Conservation (phyloP, 768 basidiomycete species). For the Psilocybe subaeruginosa region DNA sequence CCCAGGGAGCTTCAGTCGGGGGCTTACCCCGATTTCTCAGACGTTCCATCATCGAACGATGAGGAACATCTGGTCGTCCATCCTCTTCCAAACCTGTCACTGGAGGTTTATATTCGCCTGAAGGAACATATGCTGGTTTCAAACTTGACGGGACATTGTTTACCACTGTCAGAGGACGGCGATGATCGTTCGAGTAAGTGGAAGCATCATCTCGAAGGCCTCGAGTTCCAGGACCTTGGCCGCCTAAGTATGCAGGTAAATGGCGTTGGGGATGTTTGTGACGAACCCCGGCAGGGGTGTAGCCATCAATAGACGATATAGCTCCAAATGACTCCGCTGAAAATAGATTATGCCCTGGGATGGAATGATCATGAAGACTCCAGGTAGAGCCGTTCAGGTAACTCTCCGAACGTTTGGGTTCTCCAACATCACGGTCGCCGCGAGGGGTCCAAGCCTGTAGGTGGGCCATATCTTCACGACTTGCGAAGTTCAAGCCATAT, state of each 20-base stretch:
- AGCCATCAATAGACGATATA: constrained; percentile 17
- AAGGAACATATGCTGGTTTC: neutral
- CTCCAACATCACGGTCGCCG: constrained; percentile 46
- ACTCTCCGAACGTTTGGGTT: constrained; percentile 37
- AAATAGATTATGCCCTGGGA: constrained; percentile 24
- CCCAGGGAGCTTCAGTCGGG: constrained; percentile 13
- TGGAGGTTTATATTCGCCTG: neutral
- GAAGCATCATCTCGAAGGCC: constrained; percentile 3
- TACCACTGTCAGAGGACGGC: neutral
- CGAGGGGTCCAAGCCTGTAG: constrained; percentile 37
- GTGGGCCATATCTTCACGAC: constrained; percentile 27
- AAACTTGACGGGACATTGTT: constrained; percentile 3
- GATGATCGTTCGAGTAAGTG: neutral
- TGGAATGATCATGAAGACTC: constrained; percentile 23
- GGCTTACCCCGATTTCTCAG: constrained; percentile 24
- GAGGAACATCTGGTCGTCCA: neutral
- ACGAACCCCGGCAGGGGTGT: constrained; percentile 5
- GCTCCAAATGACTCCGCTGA: constrained; percentile 26
- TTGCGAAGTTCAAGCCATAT: constrained; percentile 25
- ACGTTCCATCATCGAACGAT: constrained; percentile 22
- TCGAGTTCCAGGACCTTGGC: constrained; percentile 20
- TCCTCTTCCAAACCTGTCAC: neutral
- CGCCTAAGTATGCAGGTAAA: constrained; percentile 33
- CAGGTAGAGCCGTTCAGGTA: constrained; percentile 23
- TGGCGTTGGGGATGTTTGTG: constrained; percentile 23